Evolutionary conservation across 441 rosid genomes (phyloP), one percentile per base, ranked within the genome.

Genomic region (Adansonia rubrostipa): DNA sequence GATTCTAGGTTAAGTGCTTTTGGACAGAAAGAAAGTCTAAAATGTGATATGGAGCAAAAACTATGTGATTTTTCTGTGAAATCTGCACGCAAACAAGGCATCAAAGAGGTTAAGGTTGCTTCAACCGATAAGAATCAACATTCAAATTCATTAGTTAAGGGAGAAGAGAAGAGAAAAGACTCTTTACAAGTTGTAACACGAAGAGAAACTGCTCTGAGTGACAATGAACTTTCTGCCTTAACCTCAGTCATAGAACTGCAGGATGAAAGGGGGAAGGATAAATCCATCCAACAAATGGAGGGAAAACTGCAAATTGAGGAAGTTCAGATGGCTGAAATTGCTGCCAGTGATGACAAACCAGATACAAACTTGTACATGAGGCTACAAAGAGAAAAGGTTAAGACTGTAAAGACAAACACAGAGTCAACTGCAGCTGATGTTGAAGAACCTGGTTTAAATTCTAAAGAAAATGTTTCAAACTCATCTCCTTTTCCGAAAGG

Each of bases 191-290:
- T 63, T 65, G 68, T 65, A 48, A 74, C 62, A 70, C 77, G 9
- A 1, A 78, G 53, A 80, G 78, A 65, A 65, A 62, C 77, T 64
- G 80, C 72, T 1, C 44, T 81, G 66, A 62, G 61, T 71, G 84
- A 76, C 56, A 77, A 80, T 53, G 85, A 85, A 69, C 86, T 76
- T 77, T 85, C 85, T 75, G 79, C 86, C 48, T 69, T 87, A 60
- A 79, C 86, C 82, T 79, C 83, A 24, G 74, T 80, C 77, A 56
- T 79, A 73, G 86, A 84, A 61, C 74, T 81, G 80, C 87, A 80
- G 74, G 87, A 84, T 53, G 85, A 45, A 73, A 76, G 80, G 40
- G 85, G 74, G 13, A 75, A 79, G 75, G 80, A 64, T 75, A 56
- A 81, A 68, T 74, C 77, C 71, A 68, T 45, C 44, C 44, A 68